These are phyloP conservation scores for Ogataea allantospora DNA, from an alignment of 805 yeast species.

Conservation along the genomic window DNA sequence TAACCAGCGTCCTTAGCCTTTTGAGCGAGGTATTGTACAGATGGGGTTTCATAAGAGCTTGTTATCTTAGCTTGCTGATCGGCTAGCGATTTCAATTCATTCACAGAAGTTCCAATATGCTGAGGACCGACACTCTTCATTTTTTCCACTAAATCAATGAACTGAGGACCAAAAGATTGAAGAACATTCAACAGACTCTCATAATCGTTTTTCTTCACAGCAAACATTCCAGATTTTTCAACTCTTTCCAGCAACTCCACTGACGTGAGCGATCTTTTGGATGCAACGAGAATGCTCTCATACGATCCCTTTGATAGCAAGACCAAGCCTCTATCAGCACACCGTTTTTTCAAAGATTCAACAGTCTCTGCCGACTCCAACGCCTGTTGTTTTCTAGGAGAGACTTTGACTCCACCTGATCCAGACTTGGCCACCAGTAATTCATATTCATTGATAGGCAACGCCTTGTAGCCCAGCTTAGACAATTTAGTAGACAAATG, in stretches of 20 bases:
- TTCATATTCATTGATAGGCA: conserved; percentile 25
- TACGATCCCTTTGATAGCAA: conserved; percentile 28
- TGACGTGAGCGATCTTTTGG: conserved; percentile 26
- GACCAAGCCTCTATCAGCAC: conserved; percentile 27
- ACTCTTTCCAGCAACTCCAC: conserved; percentile 28
- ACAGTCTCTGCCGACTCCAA: conserved; percentile 22
- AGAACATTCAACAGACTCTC: conserved; percentile 19
- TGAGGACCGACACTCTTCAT: conserved; percentile 19
- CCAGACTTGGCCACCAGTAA: conserved; percentile 12
- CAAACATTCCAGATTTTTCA: conserved; percentile 26
- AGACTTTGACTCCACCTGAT: conserved; percentile 8
- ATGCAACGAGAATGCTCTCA: conserved; percentile 29
- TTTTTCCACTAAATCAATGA: conserved; percentile 12
- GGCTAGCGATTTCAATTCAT: conserved; percentile 24
- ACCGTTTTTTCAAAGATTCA: conserved; percentile 26
- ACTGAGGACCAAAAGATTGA: conserved; percentile 22
- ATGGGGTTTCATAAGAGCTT: conserved; percentile 24
- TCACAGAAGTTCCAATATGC: conserved; percentile 28
- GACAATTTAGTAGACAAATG: conserved; percentile 23
- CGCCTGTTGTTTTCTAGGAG: conserved; percentile 16
- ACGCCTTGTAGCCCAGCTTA: conserved; percentile 26
- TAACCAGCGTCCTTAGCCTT: conserved; percentile 22
- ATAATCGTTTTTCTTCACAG: conserved; percentile 21
- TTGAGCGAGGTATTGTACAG: conserved; percentile 28
- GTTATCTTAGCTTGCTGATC: conserved; percentile 22